A percentile compares a stretch with the other conserved stretches of the same genome.
phyloP scores from a whole-genome alignment of 495 filamentous ascomycete species.

The Penicillium salamii region DNA sequence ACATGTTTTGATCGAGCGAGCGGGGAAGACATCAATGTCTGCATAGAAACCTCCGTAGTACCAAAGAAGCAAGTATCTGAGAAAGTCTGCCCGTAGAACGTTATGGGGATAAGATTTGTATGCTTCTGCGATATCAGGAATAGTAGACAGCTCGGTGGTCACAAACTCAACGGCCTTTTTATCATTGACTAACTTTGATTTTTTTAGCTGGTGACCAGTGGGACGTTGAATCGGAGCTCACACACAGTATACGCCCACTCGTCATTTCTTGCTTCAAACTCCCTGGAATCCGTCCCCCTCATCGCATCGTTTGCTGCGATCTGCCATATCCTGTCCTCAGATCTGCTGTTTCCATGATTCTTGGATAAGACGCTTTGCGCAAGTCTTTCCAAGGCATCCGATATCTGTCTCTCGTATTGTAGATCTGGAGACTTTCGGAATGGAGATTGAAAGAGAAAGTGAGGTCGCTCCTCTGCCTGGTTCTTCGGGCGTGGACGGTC shows the following conservation, averaged over 20 bases:
- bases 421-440: neutral
- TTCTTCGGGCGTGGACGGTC: constrained; percentile 1
- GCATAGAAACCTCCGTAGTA: constrained; percentile 51
- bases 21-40: constrained; percentile 44
- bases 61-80: constrained; percentile 47
- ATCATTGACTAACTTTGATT: constrained; percentile 27
- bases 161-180: constrained; percentile 30
- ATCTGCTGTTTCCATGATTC: neutral
- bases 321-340: neutral
- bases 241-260: neutral
- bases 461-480: neutral
- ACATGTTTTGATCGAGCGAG: constrained; percentile 30
- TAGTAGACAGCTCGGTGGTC: constrained; percentile 18
- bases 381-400: neutral
- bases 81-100: constrained; percentile 43
- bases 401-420: neutral
- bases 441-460: neutral
- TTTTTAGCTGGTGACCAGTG: neutral
- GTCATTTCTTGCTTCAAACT: neutral
- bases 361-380: neutral
- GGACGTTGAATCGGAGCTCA: neutral
- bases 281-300: neutral
- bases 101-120: constrained; percentile 35
- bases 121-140: constrained; percentile 27
- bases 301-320: neutral